These are phyloP conservation scores for Colletotrichum sp. DNA, from an alignment of 2,329 filamentous ascomycete species.

Conservation along the genomic window DNA sequence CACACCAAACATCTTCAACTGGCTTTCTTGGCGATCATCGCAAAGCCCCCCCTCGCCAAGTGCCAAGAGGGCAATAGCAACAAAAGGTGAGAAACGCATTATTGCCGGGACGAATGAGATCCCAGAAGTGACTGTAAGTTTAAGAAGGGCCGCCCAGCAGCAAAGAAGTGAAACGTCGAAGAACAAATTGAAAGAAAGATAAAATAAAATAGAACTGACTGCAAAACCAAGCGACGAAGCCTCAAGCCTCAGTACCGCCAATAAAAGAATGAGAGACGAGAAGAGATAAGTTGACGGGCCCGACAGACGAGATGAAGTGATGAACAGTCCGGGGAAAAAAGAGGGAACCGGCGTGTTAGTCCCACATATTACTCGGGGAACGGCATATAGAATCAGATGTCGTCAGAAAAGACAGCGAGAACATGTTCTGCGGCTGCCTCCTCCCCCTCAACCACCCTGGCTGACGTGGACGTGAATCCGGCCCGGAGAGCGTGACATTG, in stretches of 20 bases:
- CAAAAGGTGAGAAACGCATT: not conserved
- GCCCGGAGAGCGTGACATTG: not conserved
- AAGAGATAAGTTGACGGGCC: not conserved
- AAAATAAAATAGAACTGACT: not conserved
- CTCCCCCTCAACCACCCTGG: not conserved
- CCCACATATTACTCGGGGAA: not conserved
- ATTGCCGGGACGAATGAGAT: not conserved
- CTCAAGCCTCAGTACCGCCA: not conserved
- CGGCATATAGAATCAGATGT: not conserved
- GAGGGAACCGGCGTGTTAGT: not conserved
- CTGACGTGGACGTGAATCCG: conserved; percentile 6
- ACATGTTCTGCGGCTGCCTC: not conserved
- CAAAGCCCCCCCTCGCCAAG: conserved; percentile 9
- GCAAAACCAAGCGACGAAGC: not conserved
- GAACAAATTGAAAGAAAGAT: not conserved
- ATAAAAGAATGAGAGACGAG: not conserved
- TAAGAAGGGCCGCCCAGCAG: conserved; percentile 2
- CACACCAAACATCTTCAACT: not conserved
- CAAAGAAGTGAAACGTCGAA: not conserved
- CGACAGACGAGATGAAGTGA: not conserved
- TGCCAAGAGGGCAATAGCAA: not conserved
- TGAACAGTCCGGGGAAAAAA: not conserved
- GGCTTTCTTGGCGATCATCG: conserved; percentile 16
- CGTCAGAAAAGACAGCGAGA: not conserved
- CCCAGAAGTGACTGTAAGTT: not conserved